These are phyloP conservation scores for Geotrichum klebahnii DNA, from an alignment of 1,139 yeast species.

Conservation along the genomic window DNA sequence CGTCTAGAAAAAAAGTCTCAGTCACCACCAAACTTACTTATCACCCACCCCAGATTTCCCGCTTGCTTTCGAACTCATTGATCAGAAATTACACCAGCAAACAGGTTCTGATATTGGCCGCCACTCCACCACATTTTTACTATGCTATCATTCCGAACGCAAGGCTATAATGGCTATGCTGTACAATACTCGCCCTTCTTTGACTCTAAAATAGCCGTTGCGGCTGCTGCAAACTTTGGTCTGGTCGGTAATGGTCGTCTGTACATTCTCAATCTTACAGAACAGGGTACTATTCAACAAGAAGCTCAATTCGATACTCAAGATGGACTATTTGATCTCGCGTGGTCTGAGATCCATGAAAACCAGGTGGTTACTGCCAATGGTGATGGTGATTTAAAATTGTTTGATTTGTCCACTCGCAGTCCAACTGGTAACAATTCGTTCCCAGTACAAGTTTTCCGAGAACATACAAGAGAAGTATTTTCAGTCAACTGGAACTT, in stretches of 20 bases:
- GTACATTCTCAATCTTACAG: constrained; percentile 61
- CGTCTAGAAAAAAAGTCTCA: no score
- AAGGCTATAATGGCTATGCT: constrained; percentile 82
- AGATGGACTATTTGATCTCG: constrained; percentile 81
- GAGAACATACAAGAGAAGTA: constrained; percentile 83
- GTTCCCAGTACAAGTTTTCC: constrained; percentile 70
- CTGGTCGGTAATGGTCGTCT: constrained; percentile 90
- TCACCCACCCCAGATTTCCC: no score
- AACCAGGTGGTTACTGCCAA: constrained; percentile 77
- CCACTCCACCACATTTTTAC: not conserved
- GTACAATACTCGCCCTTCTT: constrained; percentile 88
- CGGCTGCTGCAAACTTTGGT: constrained; percentile 89
- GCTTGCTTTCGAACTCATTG: no score
- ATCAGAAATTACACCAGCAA: not conserved
- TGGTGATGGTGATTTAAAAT: constrained; percentile 84
- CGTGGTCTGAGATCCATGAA: constrained; percentile 90
- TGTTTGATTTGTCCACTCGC: constrained; percentile 60
- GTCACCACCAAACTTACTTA: no score
- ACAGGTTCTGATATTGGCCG: not conserved
- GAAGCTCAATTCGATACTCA: constrained; percentile 77
- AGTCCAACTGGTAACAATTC: constrained; percentile 30
- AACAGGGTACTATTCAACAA: constrained; percentile 55
- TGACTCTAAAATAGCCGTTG: constrained; percentile 85
- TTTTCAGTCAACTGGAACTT: constrained; percentile 84
- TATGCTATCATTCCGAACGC: constrained; percentile 73